A percentile compares a stretch with the other conserved stretches of the same genome.
Conservation (phyloP, 257 asterid species). For the Haberlea rhodopensis region DNA sequence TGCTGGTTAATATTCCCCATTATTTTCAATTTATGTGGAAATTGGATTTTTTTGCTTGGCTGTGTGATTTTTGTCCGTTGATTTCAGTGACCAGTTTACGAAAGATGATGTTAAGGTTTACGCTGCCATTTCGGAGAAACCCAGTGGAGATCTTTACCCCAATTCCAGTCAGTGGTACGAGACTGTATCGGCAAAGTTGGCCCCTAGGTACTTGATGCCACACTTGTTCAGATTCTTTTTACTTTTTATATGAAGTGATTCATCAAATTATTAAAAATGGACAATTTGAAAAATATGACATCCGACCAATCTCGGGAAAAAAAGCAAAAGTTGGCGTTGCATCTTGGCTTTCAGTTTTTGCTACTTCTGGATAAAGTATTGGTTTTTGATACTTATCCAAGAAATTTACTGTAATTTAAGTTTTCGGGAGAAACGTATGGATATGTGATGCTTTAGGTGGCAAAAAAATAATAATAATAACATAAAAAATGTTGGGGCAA, state of each 20-base stretch:
- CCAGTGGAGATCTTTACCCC: conserved; percentile 67
- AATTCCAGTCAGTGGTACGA: conserved; percentile 80
- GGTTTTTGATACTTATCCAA: background rate
- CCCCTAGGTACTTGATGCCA: conserved; percentile 48
- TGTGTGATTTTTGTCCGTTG: background rate
- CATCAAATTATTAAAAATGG: background rate
- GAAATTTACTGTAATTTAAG: background rate
- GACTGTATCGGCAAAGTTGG: conserved; percentile 52
- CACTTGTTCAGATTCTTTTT: background rate
- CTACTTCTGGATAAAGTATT: background rate
- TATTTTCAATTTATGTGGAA: background rate
- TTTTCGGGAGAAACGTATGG: background rate
- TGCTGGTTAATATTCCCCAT: conserved; percentile 45
- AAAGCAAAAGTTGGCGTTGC: background rate
- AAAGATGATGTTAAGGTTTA: conserved; percentile 77
- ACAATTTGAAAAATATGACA: background rate
- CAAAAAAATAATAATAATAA: too few relatives aligned
- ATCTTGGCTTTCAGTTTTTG: background rate
- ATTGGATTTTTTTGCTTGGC: background rate
- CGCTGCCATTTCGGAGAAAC: conserved; percentile 51
- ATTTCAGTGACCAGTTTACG: conserved; percentile 56
- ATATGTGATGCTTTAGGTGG: background rate
- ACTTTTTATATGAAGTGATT: background rate
- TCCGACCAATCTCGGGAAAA: background rate
- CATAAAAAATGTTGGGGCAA: too few relatives aligned